Evolutionary conservation across 192 early-diverging fungal genomes (phyloP).

Genomic region (Dissophora ornata): DNA sequence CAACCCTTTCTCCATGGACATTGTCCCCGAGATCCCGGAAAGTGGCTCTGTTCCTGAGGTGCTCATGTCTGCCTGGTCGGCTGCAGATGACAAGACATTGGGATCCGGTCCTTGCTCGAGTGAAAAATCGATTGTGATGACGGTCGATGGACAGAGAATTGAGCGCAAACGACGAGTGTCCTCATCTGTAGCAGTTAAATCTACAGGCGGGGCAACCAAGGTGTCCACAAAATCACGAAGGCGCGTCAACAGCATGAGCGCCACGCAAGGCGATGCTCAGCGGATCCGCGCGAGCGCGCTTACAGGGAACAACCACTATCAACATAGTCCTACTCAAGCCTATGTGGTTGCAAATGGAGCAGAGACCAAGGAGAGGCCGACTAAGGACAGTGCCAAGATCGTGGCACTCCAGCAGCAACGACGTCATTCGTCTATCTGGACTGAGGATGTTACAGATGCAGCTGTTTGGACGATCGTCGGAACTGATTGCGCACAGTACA

Average conservation of each 20-base stretch:
- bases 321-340: slow-evolving; percentile 20
- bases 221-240: slow-evolving; percentile 53
- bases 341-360: background rate
- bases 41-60: slow-evolving; percentile 11
- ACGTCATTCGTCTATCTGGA: slow-evolving; percentile 63
- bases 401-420: slow-evolving; percentile 38
- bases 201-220: slow-evolving; percentile 18
- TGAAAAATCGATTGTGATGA: slow-evolving; percentile 39
- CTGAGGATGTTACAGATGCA: slow-evolving; percentile 86
- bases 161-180: slow-evolving; percentile 57
- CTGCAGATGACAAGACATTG: slow-evolving; percentile 13
- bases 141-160: slow-evolving; percentile 33
- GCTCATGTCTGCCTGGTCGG: slow-evolving; percentile 43
- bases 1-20: slow-evolving; percentile 37
- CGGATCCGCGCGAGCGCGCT: slow-evolving; percentile 38
- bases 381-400: slow-evolving; percentile 35
- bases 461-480: slow-evolving; percentile 96
- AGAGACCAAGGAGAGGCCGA: slow-evolving; percentile 20
- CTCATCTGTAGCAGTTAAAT: slow-evolving; percentile 53
- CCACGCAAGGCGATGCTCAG: slow-evolving; percentile 52
- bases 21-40: slow-evolving; percentile 45
- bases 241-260: slow-evolving; percentile 66
- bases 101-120: slow-evolving; percentile 7
- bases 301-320: slow-evolving; percentile 22
- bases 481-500: slow-evolving; percentile 70